phyloP scores from a whole-genome alignment of 257 asterid genomes.

The Solanum etuberosum region DNA sequence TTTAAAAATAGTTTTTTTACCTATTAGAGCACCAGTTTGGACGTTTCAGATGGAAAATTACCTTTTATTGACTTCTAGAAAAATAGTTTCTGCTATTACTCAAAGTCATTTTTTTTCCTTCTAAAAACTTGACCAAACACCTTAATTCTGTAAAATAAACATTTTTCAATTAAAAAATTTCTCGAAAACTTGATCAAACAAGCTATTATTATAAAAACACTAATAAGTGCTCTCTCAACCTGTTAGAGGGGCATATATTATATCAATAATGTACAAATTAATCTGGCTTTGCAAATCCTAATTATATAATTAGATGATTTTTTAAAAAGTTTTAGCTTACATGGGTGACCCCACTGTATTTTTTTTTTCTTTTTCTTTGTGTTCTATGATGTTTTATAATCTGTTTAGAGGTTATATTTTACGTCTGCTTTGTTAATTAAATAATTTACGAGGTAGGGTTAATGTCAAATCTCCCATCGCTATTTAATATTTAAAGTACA shows the following conservation, averaged over 20 bases:
- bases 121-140: background rate
- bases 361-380: background rate
- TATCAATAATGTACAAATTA: too few relatives aligned
- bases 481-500: background rate
- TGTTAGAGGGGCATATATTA: too few relatives aligned
- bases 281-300: too few relatives aligned
- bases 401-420: background rate
- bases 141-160: background rate
- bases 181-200: too few relatives aligned
- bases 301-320: too few relatives aligned
- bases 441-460: background rate
- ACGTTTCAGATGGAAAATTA: background rate
- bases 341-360: background rate
- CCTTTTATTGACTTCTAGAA: too few relatives aligned
- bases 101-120: rapidly evolving
- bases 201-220: too few relatives aligned
- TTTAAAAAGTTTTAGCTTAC: background rate
- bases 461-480: background rate
- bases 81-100: background rate
- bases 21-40: too few relatives aligned
- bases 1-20: too few relatives aligned
- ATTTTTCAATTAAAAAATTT: too few relatives aligned
- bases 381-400: background rate
- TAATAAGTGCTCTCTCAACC: too few relatives aligned
- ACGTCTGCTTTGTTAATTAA: background rate